Evolutionary conservation across 75 land plant species (phyloP).

Genomic region (Adiantum capillusveneris): DNA sequence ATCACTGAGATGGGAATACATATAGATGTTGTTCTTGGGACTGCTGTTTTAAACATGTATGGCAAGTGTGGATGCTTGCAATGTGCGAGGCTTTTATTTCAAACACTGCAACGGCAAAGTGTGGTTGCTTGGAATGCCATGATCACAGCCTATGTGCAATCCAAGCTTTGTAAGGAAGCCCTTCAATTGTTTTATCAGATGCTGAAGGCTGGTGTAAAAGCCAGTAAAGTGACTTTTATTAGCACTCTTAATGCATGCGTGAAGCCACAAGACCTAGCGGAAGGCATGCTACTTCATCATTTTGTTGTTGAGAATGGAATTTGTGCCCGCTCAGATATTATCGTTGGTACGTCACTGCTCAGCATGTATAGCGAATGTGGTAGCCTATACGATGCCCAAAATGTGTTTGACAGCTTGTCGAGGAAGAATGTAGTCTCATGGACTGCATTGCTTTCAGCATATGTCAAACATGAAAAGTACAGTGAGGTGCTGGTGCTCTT

Average conservation of each 20-base stretch:
- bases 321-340: not conserved
- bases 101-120: slow-evolving; percentile 19
- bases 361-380: slow-evolving; percentile 8
- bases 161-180: slow-evolving; percentile 32
- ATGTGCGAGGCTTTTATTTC: slow-evolving; percentile 31
- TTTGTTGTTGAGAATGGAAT: not conserved
- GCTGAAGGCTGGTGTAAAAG: not conserved
- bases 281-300: slow-evolving; percentile 2
- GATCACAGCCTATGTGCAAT: slow-evolving; percentile 47
- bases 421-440: slow-evolving; percentile 8
- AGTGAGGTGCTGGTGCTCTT: slow-evolving; percentile 23
- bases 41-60: slow-evolving; percentile 46
- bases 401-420: not conserved
- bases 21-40: slow-evolving; percentile 22
- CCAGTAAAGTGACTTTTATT: slow-evolving; percentile 4
- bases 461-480: not conserved
- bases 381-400: slow-evolving; percentile 6
- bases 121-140: slow-evolving; percentile 50
- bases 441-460: slow-evolving; percentile 12
- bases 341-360: slow-evolving; percentile 5
- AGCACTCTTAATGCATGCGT: slow-evolving; percentile 6
- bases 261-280: slow-evolving; percentile 1
- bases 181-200: slow-evolving; percentile 25
- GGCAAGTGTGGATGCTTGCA: slow-evolving; percentile 49
- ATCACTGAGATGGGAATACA: slow-evolving; percentile 23